phyloP scores from a whole-genome alignment of 768 basidiomycete species.

The Chiua virens region DNA sequence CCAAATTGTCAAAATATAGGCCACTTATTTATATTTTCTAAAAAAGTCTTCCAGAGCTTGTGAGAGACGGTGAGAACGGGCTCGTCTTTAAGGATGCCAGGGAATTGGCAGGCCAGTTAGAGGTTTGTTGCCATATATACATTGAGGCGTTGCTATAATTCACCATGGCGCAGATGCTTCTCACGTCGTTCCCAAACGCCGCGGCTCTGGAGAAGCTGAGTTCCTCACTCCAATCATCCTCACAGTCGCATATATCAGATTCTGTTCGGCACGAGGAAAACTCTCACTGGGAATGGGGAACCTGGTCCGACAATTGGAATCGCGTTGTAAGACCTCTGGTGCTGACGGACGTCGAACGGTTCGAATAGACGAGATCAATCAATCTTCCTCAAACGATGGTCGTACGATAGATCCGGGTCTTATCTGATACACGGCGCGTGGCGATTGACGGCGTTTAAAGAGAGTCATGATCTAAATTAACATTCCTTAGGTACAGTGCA shows the following conservation, averaged over 20 bases:
- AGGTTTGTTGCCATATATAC: conserved; percentile 32
- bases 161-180: conserved; percentile 44
- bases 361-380: conserved; percentile 11
- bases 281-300: conserved; percentile 57
- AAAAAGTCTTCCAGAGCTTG: conserved; percentile 78
- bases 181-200: conserved; percentile 61
- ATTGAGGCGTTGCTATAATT: neutral
- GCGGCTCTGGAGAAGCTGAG: conserved; percentile 50
- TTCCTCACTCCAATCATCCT: conserved; percentile 43
- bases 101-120: conserved; percentile 71
- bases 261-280: conserved; percentile 20
- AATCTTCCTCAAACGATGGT: neutral
- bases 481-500: neutral
- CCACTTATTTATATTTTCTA: conserved; percentile 3
- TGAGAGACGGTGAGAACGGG: conserved; percentile 83
- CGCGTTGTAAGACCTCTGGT: conserved; percentile 60
- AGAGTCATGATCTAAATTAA: neutral
- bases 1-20: neutral
- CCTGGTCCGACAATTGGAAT: conserved; percentile 89
- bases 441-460: neutral
- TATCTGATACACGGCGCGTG: conserved; percentile 4
- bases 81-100: conserved; percentile 66
- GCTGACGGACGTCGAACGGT: conserved; percentile 29
- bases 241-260: conserved; percentile 24
- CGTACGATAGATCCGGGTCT: neutral